phyloP scores from a whole-genome alignment of 129 eudicot genomes.

The Silybum marianum region DNA sequence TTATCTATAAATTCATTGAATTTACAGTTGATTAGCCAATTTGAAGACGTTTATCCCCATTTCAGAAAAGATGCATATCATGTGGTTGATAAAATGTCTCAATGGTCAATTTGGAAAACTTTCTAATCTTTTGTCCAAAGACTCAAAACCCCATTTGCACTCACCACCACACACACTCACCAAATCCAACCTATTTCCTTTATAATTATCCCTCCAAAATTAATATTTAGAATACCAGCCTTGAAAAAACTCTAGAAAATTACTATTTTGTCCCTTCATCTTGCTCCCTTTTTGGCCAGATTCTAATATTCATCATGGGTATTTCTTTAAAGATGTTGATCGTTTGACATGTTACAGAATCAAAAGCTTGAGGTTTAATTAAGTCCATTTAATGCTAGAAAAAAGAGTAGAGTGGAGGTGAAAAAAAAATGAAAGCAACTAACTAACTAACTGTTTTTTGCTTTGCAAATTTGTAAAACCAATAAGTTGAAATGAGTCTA shows the following conservation, averaged over 20 bases:
- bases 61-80: conserved; percentile 20
- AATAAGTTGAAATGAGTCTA: conserved; percentile 21
- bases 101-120: conserved; percentile 22
- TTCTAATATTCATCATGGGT: conserved; percentile 12
- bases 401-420: not conserved
- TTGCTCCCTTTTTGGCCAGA: conserved; percentile 4
- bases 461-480: not conserved
- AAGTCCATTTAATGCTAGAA: conserved; percentile 24
- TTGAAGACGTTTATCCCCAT: conserved; percentile 21
- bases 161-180: conserved; percentile 43
- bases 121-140: conserved; percentile 27
- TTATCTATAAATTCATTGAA: not conserved
- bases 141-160: conserved; percentile 23
- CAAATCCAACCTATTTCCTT: conserved; percentile 32
- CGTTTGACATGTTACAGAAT: conserved; percentile 29
- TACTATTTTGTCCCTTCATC: conserved; percentile 21
- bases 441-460: conserved; percentile 4
- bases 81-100: conserved; percentile 36
- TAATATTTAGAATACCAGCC: conserved; percentile 20
- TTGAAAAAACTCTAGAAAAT: not conserved
- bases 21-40: conserved; percentile 15
- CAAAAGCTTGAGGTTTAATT: conserved; percentile 4
- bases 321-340: conserved; percentile 29
- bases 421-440: conserved; percentile 22
- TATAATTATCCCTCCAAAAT: conserved; percentile 26